Percentiles rank a stretch among this genome's conserved stretches.
phyloP scores from a whole-genome alignment of 2,329 filamentous ascomycete species.

The Aureobasidium leucospermi region DNA sequence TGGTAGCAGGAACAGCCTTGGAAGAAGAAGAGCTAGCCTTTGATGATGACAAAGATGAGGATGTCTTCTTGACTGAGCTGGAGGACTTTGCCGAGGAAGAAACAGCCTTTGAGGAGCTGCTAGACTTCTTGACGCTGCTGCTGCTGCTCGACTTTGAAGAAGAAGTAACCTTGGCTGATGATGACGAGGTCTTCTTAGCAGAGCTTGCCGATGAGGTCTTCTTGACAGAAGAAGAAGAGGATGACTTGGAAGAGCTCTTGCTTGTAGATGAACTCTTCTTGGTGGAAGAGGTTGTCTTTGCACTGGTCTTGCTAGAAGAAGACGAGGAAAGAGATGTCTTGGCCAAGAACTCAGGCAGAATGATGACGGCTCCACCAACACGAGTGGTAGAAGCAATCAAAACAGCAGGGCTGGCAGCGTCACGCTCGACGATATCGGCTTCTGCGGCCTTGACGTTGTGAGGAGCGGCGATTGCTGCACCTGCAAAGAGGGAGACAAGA shows the following conservation, averaged over 20 bases:
- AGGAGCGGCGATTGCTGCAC: slow-evolving; percentile 4
- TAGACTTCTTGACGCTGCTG: neutral
- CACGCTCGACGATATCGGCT: neutral
- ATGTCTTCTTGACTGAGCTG: neutral
- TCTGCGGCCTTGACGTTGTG: neutral
- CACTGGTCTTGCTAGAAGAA: slow-evolving; percentile 1
- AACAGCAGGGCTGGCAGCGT: neutral
- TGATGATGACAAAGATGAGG: neutral
- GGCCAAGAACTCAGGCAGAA: slow-evolving; percentile 4
- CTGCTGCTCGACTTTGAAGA: neutral
- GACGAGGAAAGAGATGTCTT: neutral
- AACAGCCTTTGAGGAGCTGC: neutral
- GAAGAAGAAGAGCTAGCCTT: neutral
- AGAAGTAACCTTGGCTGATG: neutral
- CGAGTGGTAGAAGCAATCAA: slow-evolving; percentile 6
- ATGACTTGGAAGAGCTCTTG: neutral
- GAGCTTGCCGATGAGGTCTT: neutral
- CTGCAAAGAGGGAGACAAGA: slow-evolving; percentile 3
- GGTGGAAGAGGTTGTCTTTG: slow-evolving; percentile 1
- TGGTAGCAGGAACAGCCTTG: neutral
- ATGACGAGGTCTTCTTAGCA: slow-evolving; percentile 2
- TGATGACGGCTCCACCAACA: neutral
- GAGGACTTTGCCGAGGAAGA: neutral
- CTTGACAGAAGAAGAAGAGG: neutral
- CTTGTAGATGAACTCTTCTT: slow-evolving; percentile 1